Evolutionary conservation across 1,139 yeast genomes (phyloP), one percentile per base, ranked within the genome.

Genomic region (Saccharomyces hybrid): DNA sequence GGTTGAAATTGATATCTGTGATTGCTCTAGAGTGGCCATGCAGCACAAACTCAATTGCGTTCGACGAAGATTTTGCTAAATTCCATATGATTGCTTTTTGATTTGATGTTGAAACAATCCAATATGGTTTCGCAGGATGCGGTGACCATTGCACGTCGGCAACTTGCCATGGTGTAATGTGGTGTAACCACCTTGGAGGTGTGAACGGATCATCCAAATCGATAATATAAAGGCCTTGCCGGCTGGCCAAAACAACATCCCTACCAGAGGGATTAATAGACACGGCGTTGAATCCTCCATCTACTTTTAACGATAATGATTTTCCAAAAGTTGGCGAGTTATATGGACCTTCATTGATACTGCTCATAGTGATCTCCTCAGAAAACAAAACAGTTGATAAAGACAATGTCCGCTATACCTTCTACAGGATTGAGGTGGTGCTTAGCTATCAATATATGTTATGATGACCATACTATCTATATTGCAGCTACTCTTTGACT

Each of bases 101-200:
- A 69, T 93, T 93, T 1, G 96, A 87, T 0, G 98, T 90, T 0
- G 96, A 88, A 0, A 91, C 86, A 53, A 95, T 90, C 96, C 97
- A 90, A 16, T 86, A 78, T 0, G 96, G 95, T 59, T 87, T 87
- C 0, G 83, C 78, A 9, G 79, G 77, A 67, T 89, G 95, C 0
- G 98, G 97, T 2, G 95, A 88, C 98, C 99, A 93, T 69, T 93
- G 98, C 0, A 91, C 97, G 68, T 93, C 97, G 0, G 99, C 97
- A 1, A 93, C 99, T 70, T 93, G 98, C 99, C 98, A 95, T 0
- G 96, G 84, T 0, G 98, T 91, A 32, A 84, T 78, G 67, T 93
- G 97, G 55, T 85, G 95, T 28, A 93, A 78, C 90, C 95, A 88
- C 56, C 99, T 75, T 0, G 99, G 99, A 1, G 96, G 90, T 0